phyloP scores from a whole-genome alignment of 768 basidiomycete genomes.

The Crepidotus variabilis region DNA sequence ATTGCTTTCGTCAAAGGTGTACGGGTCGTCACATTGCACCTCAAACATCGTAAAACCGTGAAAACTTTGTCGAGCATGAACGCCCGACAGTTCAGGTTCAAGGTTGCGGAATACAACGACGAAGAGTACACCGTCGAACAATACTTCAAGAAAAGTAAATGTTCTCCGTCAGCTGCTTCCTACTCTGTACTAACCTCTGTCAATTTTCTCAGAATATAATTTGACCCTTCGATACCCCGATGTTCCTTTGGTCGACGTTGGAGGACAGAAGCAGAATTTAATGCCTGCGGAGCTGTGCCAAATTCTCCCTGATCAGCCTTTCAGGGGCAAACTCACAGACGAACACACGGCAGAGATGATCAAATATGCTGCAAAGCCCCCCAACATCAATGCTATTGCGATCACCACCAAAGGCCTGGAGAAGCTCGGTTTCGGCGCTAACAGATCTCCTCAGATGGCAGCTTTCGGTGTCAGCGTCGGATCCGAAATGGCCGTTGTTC shows the following conservation, averaged over 20 bases:
- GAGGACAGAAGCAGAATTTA: slow-evolving; percentile 40
- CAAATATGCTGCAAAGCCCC: slow-evolving; percentile 62
- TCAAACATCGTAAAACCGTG: slow-evolving; percentile 74
- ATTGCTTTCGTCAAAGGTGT: slow-evolving; percentile 65
- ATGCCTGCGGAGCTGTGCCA: slow-evolving; percentile 75
- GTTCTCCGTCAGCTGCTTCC: slow-evolving; percentile 9
- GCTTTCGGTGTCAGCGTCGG: slow-evolving; percentile 64
- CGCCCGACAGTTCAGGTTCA: slow-evolving; percentile 48
- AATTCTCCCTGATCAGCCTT: slow-evolving; percentile 66
- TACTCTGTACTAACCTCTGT: slow-evolving; percentile 21
- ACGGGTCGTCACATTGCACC: slow-evolving; percentile 61
- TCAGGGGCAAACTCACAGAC: slow-evolving; percentile 63
- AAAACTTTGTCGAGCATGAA: slow-evolving; percentile 48
- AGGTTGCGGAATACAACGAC: slow-evolving; percentile 48
- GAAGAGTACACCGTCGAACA: slow-evolving; percentile 54
- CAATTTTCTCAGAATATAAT: slow-evolving; percentile 50
- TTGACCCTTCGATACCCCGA: slow-evolving; percentile 47
- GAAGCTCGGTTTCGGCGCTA: slow-evolving; percentile 51
- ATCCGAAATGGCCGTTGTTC: slow-evolving; percentile 63
- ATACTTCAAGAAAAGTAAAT: slow-evolving; percentile 67
- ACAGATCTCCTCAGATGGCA: slow-evolving; percentile 32
- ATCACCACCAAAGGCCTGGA: slow-evolving; percentile 63
- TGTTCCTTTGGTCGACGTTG: slow-evolving; percentile 58
- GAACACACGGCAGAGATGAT: slow-evolving; percentile 76
- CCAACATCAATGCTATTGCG: slow-evolving; percentile 58